Evolutionary conservation across 176 grass and related monocot genomes (phyloP).

Genomic region (Eleusine coracana): DNA sequence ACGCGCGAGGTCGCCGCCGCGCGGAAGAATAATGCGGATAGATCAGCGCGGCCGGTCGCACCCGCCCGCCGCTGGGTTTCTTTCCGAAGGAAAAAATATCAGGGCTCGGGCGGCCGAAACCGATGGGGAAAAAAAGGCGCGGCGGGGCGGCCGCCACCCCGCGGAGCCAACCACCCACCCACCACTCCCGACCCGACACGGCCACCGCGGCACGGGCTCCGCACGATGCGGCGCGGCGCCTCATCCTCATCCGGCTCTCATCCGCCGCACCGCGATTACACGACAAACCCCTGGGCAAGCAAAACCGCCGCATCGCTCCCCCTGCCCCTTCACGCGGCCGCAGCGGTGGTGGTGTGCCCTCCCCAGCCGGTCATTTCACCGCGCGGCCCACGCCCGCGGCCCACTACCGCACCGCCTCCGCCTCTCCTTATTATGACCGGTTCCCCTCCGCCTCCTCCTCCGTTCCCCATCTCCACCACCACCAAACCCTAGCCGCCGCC

Average conservation of each 20-base stretch:
- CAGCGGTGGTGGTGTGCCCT: constrained; percentile 43
- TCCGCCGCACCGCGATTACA: constrained; percentile 21
- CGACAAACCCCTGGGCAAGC: constrained; percentile 45
- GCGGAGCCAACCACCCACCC: background rate
- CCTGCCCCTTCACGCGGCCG: constrained; percentile 49
- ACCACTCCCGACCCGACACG: constrained; percentile 32
- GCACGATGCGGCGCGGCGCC: constrained; percentile 39
- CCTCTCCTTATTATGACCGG: constrained; percentile 55
- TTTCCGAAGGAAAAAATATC: background rate
- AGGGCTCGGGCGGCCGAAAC: background rate
- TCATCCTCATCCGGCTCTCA: background rate
- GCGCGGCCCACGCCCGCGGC: constrained; percentile 46
- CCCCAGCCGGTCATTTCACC: constrained; percentile 54
- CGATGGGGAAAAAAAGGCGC: background rate
- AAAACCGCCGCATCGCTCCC: constrained; percentile 51
- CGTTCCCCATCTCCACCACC: constrained; percentile 31
- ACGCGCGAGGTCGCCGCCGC: constrained; percentile 15
- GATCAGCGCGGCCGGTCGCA: constrained; percentile 7
- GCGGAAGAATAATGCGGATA: background rate
- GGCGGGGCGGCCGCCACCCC: constrained; percentile 7
- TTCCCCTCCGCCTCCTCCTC: constrained; percentile 37
- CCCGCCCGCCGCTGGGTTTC: background rate
- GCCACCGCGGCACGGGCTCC: constrained; percentile 41
- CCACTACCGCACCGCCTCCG: constrained; percentile 51
- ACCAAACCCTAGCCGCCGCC: constrained; percentile 42